Evolutionary conservation across 208 protist genomes (phyloP).

Genomic region (Trypanosoma cruzi): DNA sequence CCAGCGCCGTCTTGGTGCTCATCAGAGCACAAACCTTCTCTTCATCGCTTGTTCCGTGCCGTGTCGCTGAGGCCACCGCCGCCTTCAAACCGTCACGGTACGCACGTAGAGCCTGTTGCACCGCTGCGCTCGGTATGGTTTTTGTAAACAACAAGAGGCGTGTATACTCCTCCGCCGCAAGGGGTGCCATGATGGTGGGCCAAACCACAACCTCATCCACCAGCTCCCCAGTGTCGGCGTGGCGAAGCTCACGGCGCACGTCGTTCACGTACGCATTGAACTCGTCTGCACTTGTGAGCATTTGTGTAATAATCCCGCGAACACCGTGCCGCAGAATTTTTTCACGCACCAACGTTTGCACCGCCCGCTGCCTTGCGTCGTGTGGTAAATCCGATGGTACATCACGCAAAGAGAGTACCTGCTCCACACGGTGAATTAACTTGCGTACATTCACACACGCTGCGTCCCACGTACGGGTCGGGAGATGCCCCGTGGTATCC

Average conservation of each 20-base stretch:
- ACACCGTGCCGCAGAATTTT: constrained; percentile 29
- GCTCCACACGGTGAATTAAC: not conserved
- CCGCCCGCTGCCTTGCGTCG: constrained; percentile 8
- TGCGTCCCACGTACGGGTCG: not conserved
- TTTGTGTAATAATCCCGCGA: constrained; percentile 42
- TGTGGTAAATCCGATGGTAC: constrained; percentile 28
- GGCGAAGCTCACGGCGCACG: constrained; percentile 21
- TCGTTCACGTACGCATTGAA: constrained; percentile 32
- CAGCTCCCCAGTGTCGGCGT: not conserved
- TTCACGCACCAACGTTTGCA: constrained; percentile 31
- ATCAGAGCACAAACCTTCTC: not conserved
- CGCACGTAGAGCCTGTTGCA: constrained; percentile 29
- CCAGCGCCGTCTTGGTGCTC: constrained; percentile 21
- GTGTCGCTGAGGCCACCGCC: not conserved
- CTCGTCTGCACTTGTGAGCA: constrained; percentile 34
- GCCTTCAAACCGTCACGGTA: constrained; percentile 20
- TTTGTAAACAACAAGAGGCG: constrained; percentile 32
- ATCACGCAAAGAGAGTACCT: constrained; percentile 24
- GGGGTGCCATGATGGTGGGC: constrained; percentile 34
- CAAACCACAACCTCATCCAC: constrained; percentile 7
- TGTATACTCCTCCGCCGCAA: constrained; percentile 28
- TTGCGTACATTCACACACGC: not conserved
- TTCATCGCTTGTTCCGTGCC: not conserved
- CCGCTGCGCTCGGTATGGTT: constrained; percentile 28
- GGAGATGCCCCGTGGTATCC: not conserved